Conservation (phyloP, 495 filamentous ascomycete genomes). For the Aspergillus nidulans region DNA sequence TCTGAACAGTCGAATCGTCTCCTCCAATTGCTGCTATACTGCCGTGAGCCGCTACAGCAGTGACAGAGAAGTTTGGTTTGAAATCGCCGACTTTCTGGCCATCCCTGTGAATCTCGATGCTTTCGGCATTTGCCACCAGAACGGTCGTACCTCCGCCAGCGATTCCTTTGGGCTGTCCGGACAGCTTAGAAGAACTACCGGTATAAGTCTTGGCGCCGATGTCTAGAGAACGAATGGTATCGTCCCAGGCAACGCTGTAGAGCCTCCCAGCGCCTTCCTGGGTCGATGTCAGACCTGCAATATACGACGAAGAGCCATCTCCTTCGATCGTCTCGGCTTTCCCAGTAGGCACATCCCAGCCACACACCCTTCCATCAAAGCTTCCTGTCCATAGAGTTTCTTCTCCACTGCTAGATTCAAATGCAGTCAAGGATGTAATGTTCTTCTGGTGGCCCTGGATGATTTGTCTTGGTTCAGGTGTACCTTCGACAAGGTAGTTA, state of each 20-base stretch:
- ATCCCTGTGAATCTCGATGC: slow-evolving; percentile 62
- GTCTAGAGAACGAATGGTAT: slow-evolving; percentile 79
- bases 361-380: slow-evolving; percentile 80
- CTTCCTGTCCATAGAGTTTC: slow-evolving; percentile 80
- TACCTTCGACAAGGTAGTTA: slow-evolving; percentile 77
- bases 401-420: slow-evolving; percentile 34
- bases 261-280: slow-evolving; percentile 51
- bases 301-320: slow-evolving; percentile 72
- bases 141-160: slow-evolving; percentile 41
- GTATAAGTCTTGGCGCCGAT: slow-evolving; percentile 54
- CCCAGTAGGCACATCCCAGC: slow-evolving; percentile 72
- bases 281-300: slow-evolving; percentile 67
- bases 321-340: slow-evolving; percentile 66
- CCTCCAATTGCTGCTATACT: slow-evolving; percentile 69
- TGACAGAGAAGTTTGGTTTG: slow-evolving; percentile 63
- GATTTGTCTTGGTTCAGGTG: slow-evolving; percentile 59
- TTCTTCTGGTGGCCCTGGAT: slow-evolving; percentile 93
- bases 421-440: slow-evolving; percentile 68
- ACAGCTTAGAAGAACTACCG: slow-evolving; percentile 46
- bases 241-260: slow-evolving; percentile 92
- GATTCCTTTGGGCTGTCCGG: slow-evolving; percentile 59
- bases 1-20: slow-evolving; percentile 64
- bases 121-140: slow-evolving; percentile 61
- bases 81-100: slow-evolving; percentile 52
- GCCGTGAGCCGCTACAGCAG: slow-evolving; percentile 63